Evolutionary conservation across 257 asterid species (phyloP).

Genomic region (Solanum sejunctum): DNA sequence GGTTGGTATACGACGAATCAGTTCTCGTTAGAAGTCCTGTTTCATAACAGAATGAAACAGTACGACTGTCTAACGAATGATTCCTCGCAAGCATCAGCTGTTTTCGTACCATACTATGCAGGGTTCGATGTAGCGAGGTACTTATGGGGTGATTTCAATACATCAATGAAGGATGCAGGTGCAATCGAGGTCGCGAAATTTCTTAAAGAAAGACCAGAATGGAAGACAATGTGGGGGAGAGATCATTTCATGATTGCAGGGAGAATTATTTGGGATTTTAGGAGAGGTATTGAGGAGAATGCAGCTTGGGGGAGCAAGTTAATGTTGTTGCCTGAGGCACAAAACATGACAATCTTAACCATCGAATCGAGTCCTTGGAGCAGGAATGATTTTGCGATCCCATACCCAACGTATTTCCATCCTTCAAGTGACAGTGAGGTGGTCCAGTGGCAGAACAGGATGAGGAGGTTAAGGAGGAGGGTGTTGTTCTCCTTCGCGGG

Average conservation of each 20-base stretch:
- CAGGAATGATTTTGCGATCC: conserved; percentile 66
- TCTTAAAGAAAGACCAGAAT: conserved; percentile 39
- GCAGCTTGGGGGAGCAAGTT: conserved; percentile 66
- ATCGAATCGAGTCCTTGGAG: conserved; percentile 87
- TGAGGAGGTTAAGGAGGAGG: conserved; percentile 35
- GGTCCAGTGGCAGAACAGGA: conserved; percentile 36
- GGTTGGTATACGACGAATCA: conserved; percentile 76
- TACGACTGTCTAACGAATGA: conserved; percentile 64
- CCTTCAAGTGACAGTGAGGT: conserved; percentile 48
- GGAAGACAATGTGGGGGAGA: conserved; percentile 48
- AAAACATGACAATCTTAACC: conserved; percentile 56
- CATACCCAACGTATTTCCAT: conserved; percentile 84
- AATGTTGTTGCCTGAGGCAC: conserved; percentile 49
- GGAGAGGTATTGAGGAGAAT: conserved; percentile 30
- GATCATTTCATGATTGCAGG: conserved; percentile 78
- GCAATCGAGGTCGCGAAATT: conserved; percentile 16
- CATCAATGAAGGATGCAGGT: conserved; percentile 31
- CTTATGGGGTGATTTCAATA: conserved; percentile 26
- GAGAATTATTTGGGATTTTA: conserved; percentile 73
- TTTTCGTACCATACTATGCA: conserved; percentile 62
- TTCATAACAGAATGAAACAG: conserved; percentile 63
- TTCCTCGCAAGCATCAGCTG: conserved; percentile 45
- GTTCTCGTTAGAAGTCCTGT: conserved; percentile 57
- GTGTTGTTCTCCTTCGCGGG: conserved; percentile 59
- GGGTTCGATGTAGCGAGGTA: conserved; percentile 62